Evolutionary conservation across 495 filamentous ascomycete species (phyloP).

Genomic region (Amniculicola lignicola): DNA sequence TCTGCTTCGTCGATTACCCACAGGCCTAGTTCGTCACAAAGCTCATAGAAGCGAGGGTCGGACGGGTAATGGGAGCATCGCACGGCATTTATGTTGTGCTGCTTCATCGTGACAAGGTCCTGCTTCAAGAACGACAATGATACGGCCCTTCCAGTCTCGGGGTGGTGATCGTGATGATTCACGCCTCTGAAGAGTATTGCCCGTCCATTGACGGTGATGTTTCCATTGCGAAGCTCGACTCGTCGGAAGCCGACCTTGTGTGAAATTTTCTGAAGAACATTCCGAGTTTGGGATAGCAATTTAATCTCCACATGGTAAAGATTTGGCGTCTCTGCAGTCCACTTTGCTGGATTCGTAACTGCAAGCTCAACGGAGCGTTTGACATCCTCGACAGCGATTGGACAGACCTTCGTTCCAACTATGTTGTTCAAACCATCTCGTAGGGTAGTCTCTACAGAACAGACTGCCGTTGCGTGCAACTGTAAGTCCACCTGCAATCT

Average conservation of each 20-base stretch:
- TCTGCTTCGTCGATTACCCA: slow-evolving; percentile 72
- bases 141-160: slow-evolving; percentile 30
- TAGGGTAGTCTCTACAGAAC: slow-evolving; percentile 5
- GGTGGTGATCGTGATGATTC: slow-evolving; percentile 37
- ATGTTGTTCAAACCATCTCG: not conserved
- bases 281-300: not conserved
- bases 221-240: slow-evolving; percentile 33
- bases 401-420: not conserved
- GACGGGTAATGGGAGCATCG: slow-evolving; percentile 33
- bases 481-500: slow-evolving; percentile 47
- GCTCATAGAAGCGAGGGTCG: slow-evolving; percentile 45
- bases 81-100: slow-evolving; percentile 37
- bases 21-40: slow-evolving; percentile 65
- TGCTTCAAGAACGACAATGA: slow-evolving; percentile 30
- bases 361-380: slow-evolving; percentile 44
- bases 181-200: slow-evolving; percentile 33
- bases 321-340: slow-evolving; percentile 64
- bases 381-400: not conserved
- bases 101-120: slow-evolving; percentile 34
- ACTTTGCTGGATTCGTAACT: slow-evolving; percentile 53
- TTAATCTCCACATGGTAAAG: slow-evolving; percentile 50
- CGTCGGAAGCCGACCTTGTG: slow-evolving; percentile 33
- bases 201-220: slow-evolving; percentile 34
- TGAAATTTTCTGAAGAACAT: slow-evolving; percentile 17
- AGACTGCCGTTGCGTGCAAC: not conserved